A percentile compares a stretch with the other conserved stretches of the same genome.
These are phyloP conservation scores for Chalciporus sp. DNA, from an alignment of 1,284 basidiomycete species.

Conservation along the genomic window DNA sequence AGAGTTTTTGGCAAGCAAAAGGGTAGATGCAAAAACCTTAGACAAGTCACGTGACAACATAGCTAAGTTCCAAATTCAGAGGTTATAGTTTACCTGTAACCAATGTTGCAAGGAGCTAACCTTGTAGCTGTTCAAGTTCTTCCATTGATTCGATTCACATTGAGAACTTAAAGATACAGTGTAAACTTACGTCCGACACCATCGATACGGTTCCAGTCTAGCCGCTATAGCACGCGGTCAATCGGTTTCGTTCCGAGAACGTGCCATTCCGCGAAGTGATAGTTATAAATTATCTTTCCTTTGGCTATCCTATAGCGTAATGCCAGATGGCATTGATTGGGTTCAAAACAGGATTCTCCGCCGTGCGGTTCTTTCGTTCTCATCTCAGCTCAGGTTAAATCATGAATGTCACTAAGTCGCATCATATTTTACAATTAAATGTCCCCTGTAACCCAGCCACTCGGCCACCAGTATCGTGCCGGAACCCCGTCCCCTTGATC, in stretches of 20 bases:
- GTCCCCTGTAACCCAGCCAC: neutral
- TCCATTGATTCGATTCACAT: too few relatives aligned
- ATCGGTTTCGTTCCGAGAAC: slow-evolving; percentile 10
- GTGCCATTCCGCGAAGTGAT: slow-evolving; percentile 15
- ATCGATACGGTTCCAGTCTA: too few relatives aligned
- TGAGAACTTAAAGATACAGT: neutral
- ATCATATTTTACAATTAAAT: neutral
- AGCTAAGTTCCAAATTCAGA: too few relatives aligned
- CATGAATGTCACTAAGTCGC: too few relatives aligned
- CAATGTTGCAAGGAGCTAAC: too few relatives aligned
- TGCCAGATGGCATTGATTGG: neutral
- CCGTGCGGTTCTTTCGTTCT: too few relatives aligned
- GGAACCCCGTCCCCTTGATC: neutral
- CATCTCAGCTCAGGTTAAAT: too few relatives aligned
- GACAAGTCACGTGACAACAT: slow-evolving; percentile 29
- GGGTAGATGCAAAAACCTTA: slow-evolving; percentile 7
- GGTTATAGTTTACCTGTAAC: too few relatives aligned
- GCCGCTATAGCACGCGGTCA: slow-evolving; percentile 5
- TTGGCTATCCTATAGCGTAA: neutral
- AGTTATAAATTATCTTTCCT: neutral
- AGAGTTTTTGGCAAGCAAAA: neutral
- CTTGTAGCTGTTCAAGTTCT: too few relatives aligned
- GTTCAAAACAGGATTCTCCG: neutral
- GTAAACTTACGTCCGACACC: neutral
- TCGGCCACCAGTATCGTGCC: neutral